phyloP scores from a whole-genome alignment of 2,329 filamentous ascomycete species.

The Epichloe bromicola region DNA sequence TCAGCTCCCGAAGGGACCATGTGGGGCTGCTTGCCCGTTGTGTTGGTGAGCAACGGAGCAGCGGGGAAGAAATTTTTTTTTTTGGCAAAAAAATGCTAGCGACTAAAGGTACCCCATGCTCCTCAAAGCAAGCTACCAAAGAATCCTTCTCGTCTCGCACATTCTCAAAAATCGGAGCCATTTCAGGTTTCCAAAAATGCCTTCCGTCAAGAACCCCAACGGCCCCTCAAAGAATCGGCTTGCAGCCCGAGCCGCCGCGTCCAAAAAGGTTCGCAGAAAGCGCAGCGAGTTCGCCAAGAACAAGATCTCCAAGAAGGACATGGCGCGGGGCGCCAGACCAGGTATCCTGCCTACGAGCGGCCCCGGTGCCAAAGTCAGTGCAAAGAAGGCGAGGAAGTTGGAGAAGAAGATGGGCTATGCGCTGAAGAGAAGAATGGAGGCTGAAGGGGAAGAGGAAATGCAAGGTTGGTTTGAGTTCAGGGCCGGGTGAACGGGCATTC shows the following conservation, averaged over 20 bases:
- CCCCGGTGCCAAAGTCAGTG: slow-evolving; percentile 35
- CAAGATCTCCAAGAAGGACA: slow-evolving; percentile 29
- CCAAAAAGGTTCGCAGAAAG: slow-evolving; percentile 31
- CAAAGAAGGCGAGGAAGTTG: slow-evolving; percentile 43
- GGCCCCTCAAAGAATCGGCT: slow-evolving; percentile 40
- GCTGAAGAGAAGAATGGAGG: slow-evolving; percentile 37
- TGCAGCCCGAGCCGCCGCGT: slow-evolving; percentile 30
- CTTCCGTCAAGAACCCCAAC: slow-evolving; percentile 47
- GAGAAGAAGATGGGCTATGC: slow-evolving; percentile 40
- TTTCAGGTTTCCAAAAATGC: slow-evolving; percentile 24
- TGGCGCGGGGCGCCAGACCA: slow-evolving; percentile 34
- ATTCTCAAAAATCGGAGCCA: neutral
- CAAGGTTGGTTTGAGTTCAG: slow-evolving; percentile 22
- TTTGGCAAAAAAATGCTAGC: too few species aligned
- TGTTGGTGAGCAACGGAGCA: too few species aligned
- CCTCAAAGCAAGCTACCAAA: neutral
- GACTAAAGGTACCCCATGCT: too few species aligned
- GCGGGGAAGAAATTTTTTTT: too few species aligned
- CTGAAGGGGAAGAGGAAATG: slow-evolving; percentile 36
- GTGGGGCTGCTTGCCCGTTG: too few species aligned
- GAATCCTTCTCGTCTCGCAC: neutral
- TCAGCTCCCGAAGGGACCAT: too few species aligned
- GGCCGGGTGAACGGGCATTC: neutral
- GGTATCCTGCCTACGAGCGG: slow-evolving; percentile 44
- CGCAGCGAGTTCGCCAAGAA: slow-evolving; percentile 23